A percentile compares a stretch with the other conserved stretches of the same genome.
Evolutionary conservation across 2,329 filamentous ascomycete species (phyloP).

Genomic region (Xylariaceae sp.): DNA sequence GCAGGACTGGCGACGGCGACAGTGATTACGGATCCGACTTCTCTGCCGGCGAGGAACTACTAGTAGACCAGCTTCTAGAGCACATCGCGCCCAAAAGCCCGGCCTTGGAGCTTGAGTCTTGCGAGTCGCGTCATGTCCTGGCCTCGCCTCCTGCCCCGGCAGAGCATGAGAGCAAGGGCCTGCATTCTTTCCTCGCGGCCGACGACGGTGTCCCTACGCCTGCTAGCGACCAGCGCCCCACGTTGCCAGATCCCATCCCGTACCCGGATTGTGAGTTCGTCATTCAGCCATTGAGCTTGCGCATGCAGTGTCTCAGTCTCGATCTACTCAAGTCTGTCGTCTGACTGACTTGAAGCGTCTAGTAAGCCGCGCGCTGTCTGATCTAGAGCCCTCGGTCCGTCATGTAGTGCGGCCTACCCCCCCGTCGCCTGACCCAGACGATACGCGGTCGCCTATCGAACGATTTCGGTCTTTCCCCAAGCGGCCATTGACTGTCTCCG

Average conservation of each 20-base stretch:
- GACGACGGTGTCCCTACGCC: not conserved
- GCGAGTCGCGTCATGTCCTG: no score
- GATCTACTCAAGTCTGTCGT: constrained; percentile 14
- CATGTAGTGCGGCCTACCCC: constrained; percentile 5
- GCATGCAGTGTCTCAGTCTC: not conserved
- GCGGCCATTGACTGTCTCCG: constrained; percentile 81
- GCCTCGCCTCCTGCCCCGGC: not conserved
- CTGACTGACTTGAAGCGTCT: constrained; percentile 63
- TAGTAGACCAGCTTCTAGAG: constrained; percentile 28
- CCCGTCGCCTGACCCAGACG: constrained; percentile 21
- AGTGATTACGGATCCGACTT: constrained; percentile 34
- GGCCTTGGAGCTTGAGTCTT: not conserved
- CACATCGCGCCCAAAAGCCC: constrained; percentile 4
- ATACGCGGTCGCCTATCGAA: constrained; percentile 59
- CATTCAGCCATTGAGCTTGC: not conserved
- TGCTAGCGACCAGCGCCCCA: not conserved
- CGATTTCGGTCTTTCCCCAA: constrained; percentile 74
- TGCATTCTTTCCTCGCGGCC: not conserved
- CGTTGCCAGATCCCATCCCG: constrained; percentile 29
- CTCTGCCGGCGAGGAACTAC: constrained; percentile 27
- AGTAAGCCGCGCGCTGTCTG: constrained; percentile 50
- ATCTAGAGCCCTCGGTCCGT: constrained; percentile 14
- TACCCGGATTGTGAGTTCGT: constrained; percentile 52
- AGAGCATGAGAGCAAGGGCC: no score
- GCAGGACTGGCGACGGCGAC: constrained; percentile 10